Evolutionary conservation across 2,329 filamentous ascomycete genomes (phyloP), one percentile per base, ranked within the genome.

Genomic region (Aureobasidium leucospermi): DNA sequence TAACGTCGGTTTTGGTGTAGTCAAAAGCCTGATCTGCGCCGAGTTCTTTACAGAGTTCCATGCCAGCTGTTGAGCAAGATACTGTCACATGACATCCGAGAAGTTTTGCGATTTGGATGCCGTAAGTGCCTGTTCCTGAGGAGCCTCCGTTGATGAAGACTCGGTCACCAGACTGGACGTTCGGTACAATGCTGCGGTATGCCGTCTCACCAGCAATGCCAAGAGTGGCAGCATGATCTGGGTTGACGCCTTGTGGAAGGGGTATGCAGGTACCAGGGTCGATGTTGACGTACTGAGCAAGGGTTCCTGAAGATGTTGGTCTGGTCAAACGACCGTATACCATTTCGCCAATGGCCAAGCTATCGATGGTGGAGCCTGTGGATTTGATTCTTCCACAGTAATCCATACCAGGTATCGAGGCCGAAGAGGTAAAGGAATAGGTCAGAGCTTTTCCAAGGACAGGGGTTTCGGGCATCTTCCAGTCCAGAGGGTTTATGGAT

Each of bases 131-230:
- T 0, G 77, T 79, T 0, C 85, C 85, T 8, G 85, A 85, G 6
- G 78, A 82, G 0, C 84, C 84, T 10, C 84, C 85, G 63, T 87
- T 87, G 68, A 87, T 79, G 66, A 87, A 83, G 6, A 88, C 76
- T 64, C 76, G 79, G 49, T 81, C 76, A 6, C 74, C 74, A 9
- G 60, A 60, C 59, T 73, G 73, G 11, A 71, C 70, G 45, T 73
- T 66, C 0, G 71, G 70, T 8, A 65, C 64, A 23, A 77, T 63
- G 19, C 67, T 67, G 62, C 76, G 73, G 48, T 70, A 73, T 23
- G 73, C 75, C 1, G 74, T 75, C 19, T 75, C 60, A 0, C 71
- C 75, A n/a, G 70, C 71, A 10, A 72, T 64, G 3, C 71, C 71
- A 1, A 75, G 61, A 5, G 69, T 66, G 1, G 73, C 72, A 6